Conservation (phyloP, 2,329 filamentous ascomycete species). For the Boeremia lycopersici region DNA sequence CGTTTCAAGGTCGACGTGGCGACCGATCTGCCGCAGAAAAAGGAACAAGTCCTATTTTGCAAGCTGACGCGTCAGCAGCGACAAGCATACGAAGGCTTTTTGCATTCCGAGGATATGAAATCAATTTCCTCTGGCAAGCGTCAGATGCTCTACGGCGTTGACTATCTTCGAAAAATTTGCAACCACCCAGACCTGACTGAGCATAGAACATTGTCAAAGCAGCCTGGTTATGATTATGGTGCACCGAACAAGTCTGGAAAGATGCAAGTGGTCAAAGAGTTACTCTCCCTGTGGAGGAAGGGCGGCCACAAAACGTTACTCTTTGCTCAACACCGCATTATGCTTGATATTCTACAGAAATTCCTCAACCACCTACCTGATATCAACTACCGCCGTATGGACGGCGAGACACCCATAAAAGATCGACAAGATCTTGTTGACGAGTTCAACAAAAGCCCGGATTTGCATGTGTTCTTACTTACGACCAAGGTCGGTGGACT, state of each 20-base stretch:
- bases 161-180: constrained; percentile 92
- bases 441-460: constrained; percentile 82
- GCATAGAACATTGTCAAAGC: constrained; percentile 63
- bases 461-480: constrained; percentile 85
- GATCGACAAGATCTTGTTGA: constrained; percentile 89
- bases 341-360: constrained; percentile 91
- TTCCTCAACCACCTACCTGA: constrained; percentile 72
- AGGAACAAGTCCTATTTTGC: constrained; percentile 94
- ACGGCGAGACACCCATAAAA: constrained; percentile 88
- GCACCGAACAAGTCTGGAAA: constrained; percentile 83
- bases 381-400: constrained; percentile 86
- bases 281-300: constrained; percentile 86
- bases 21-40: constrained; percentile 91
- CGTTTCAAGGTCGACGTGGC: constrained; percentile 93
- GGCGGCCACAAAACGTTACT: constrained; percentile 93
- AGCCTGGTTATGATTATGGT: constrained; percentile 77
- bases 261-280: constrained; percentile 89
- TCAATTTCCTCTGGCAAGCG: constrained; percentile 76
- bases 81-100: constrained; percentile 78
- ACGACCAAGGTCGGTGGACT: constrained; percentile 95
- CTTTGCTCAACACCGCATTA: constrained; percentile 91
- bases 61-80: constrained; percentile 83
- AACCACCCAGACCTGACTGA: constrained; percentile 93
- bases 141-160: constrained; percentile 86
- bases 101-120: constrained; percentile 83